Base-by-base conservation (phyloP, 1,139 yeast genomes). In the Waltiozyma sp. region DNA sequence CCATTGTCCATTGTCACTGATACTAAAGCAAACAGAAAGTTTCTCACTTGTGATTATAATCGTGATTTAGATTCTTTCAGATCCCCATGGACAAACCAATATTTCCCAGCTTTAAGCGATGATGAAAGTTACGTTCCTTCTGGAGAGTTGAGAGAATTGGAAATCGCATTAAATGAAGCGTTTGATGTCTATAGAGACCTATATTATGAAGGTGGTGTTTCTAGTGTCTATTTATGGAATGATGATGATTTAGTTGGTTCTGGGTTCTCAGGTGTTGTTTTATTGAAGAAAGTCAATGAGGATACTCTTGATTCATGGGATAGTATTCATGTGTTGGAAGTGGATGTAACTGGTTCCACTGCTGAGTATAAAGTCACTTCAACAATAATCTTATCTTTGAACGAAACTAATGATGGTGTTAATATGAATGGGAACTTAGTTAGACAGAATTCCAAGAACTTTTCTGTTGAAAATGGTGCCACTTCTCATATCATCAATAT, bases 221-320 rank as follows among this genome's bases (percentile, higher is more conserved):
- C 94, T 2, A 80, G 91, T 45, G 95, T 83, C n/a, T 91, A 91
- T 59, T 68, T 91, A 41, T 91, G 98, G 98, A 95, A 86, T 55
- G 73, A 78, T 31, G 85, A 77, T 38, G 70, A 65, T 8, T 39
- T 38, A 2, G 15, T 38, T 14, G 23, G 26, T 37, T 71, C 66
- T 9, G 69, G 63, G 19, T 87, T 91, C 68, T 96, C 96, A 2
- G 98, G 98, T 11, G 96, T 88, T 9, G 89, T 81, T 14, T 69
- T 91, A 49, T 72, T 91, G 58, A 86, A 89, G 65, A 91, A 91
- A 63, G 70, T 73, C 44, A 69, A 72, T 31, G 77, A 70, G 37
- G 48, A 52, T 23, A 65, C 65, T 36, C 59, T 67, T 16, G 88
- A 89, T 15, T 72, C 74, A 43, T 89, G 97, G 97, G 95, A 89